These are phyloP conservation scores for Plicaturopsis crispa DNA, from an alignment of 768 basidiomycete genomes.

Conservation along the genomic window DNA sequence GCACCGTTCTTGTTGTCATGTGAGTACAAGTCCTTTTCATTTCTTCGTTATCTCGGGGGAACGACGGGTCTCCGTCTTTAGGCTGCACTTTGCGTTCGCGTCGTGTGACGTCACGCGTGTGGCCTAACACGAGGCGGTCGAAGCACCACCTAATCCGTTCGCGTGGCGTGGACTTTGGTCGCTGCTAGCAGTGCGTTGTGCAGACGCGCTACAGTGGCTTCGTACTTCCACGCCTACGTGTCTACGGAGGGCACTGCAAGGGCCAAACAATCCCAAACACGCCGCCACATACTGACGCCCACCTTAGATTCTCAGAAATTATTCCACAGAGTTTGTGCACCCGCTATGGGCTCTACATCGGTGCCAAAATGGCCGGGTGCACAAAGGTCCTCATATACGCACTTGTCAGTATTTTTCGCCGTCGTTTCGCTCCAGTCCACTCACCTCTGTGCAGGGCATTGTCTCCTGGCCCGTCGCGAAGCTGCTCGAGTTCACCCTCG, in stretches of 20 bases:
- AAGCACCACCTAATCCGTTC: no score
- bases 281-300: constrained; percentile 5
- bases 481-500: constrained; percentile 68
- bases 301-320: constrained; percentile 75
- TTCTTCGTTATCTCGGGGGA: constrained; percentile 2
- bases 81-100: neutral
- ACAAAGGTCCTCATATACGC: constrained; percentile 62
- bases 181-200: no score
- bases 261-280: constrained; percentile 2
- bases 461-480: constrained; percentile 86
- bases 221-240: no score
- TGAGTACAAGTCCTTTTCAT: constrained; percentile 45
- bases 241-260: no score
- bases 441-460: constrained; percentile 38
- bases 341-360: constrained; percentile 82
- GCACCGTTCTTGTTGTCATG: constrained; percentile 84
- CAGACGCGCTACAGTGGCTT: no score
- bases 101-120: no score
- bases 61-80: neutral
- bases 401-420: constrained; percentile 38
- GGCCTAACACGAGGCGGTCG: no score
- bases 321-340: constrained; percentile 92
- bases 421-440: neutral
- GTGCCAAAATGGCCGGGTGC: constrained; percentile 76
- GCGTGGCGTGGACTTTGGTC: no score